Conservation (phyloP, 805 yeast genomes). For the Zygotorulaspora danielsina region DNA sequence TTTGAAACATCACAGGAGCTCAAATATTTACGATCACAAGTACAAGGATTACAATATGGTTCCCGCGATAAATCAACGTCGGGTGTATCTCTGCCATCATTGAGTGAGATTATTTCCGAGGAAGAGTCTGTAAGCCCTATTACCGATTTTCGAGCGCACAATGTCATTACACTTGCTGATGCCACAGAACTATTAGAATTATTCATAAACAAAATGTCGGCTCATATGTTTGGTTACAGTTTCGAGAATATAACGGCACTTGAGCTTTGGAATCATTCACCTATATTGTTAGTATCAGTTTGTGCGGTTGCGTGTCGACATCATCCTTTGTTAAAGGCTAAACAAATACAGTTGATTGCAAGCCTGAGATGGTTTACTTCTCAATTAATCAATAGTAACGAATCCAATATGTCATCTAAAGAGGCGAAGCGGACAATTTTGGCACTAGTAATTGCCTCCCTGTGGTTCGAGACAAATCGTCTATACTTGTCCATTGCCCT, state of each 20-base stretch:
- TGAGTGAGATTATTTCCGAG: conserved; percentile 9
- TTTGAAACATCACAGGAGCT: conserved; percentile 20
- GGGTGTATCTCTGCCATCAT: conserved; percentile 7
- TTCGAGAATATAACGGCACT: conserved; percentile 47
- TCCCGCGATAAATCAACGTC: background rate
- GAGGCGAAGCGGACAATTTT: conserved; percentile 59
- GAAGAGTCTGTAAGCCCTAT: conserved; percentile 2
- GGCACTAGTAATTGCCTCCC: conserved; percentile 60
- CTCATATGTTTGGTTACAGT: conserved; percentile 64
- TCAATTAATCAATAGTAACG: conserved; percentile 31
- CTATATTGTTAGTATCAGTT: conserved; percentile 55
- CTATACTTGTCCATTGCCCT: conserved; percentile 64
- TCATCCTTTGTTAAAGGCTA: conserved; percentile 38
- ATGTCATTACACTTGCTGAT: conserved; percentile 36
- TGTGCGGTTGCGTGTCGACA: conserved; percentile 61
- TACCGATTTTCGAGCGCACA: conserved; percentile 7
- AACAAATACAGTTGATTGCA: conserved; percentile 24
- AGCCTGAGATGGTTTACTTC: conserved; percentile 35
- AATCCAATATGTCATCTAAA: conserved; percentile 37
- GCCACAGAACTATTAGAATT: conserved; percentile 44
- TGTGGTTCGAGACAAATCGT: conserved; percentile 63
- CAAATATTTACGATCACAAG: conserved; percentile 13
- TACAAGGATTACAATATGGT: conserved; percentile 2
- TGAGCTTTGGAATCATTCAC: conserved; percentile 51
- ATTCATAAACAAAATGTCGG: conserved; percentile 53